Evolutionary conservation across 306 rosid species (phyloP).

Genomic region (Trichosanthes truncata): DNA sequence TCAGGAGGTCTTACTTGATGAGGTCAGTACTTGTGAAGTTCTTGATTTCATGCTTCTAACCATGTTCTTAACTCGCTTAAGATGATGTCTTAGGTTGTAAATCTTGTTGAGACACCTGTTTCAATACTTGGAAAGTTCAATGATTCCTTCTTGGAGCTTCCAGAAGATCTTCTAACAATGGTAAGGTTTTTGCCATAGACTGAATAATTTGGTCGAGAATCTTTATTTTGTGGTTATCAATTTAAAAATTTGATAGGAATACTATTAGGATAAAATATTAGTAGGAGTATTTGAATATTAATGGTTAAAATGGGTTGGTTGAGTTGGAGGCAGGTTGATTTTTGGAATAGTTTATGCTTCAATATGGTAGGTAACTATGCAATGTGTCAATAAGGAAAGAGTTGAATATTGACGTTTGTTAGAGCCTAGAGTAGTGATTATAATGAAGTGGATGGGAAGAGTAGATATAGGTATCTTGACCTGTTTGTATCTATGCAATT

Average conservation of each 20-base stretch:
- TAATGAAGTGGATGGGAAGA: no score
- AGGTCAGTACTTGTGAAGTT: conserved; percentile 39
- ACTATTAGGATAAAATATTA: background rate
- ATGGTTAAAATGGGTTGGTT: background rate
- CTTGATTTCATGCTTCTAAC: conserved; percentile 12
- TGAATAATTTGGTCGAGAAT: background rate
- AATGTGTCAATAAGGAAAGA: no score
- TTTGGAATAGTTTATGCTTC: background rate
- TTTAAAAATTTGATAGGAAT: background rate
- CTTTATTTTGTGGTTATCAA: background rate
- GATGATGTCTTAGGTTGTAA: conserved; percentile 52
- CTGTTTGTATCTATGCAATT: background rate
- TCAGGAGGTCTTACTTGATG: conserved; percentile 65
- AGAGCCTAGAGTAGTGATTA: no score
- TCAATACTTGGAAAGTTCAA: conserved; percentile 81
- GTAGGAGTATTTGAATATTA: background rate
- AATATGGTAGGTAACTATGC: background rate
- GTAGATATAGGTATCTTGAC: background rate
- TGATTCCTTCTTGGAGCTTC: conserved; percentile 84
- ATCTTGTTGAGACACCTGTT: conserved; percentile 91
- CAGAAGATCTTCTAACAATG: conserved; percentile 85
- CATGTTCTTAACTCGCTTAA: background rate
- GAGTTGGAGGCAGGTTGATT: background rate
- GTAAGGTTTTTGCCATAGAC: conserved; percentile 29
- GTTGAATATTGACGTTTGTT: no score